Base-by-base conservation (phyloP, 352 stramenopile species). In the Phytophthora pistaciae region DNA sequence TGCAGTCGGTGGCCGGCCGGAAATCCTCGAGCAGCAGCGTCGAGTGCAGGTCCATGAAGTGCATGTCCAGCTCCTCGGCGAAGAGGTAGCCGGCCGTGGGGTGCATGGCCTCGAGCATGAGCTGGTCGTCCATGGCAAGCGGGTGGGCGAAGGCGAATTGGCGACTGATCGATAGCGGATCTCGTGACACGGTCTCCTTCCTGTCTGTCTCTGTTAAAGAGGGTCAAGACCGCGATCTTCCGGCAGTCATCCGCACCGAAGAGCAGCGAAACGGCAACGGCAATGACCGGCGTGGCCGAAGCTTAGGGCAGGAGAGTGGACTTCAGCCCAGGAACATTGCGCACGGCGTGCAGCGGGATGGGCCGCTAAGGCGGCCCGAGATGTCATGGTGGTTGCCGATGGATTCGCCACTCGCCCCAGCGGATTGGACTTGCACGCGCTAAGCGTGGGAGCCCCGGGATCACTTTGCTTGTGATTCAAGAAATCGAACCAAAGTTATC, bases 21-120 rank as follows among this genome's bases (percentile, higher is more conserved):
- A 79, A 70, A 20, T 79, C 72, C 42, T 76, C 64, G 0, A 79
- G 49, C 2, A 60, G 59, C 14, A 67, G 42, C 38, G 38, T 44
- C 38, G 38, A 44, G 38, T 44, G 13, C 9, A 44, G 38, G 38
- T 44, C 38, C 38, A 18, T 44, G 55, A 70, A 64, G 27, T 79
- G 59, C 29, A 63, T 53, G n/a, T 76, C 68, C 11, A 79, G 48
- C 56, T 79, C 72, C n/a, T 79, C 72, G 3, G 62, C 63, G 23
- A 73, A 76, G 20, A 74, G 52, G n/a, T 76, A 76, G 18, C 66
- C 70, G n/a, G 72, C 63, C 0, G 67, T 76, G 14, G 72, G 69
- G 25, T 70, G 60, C 71, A 68, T 59, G 36, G 58, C 57, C 20
- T 46, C 49, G n/a, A 69, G 57, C 5, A 44, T 44, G 20, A 36